phyloP scores from a whole-genome alignment of 2,329 filamentous ascomycete genomes.

The Pseudocercospora macadamiae region DNA sequence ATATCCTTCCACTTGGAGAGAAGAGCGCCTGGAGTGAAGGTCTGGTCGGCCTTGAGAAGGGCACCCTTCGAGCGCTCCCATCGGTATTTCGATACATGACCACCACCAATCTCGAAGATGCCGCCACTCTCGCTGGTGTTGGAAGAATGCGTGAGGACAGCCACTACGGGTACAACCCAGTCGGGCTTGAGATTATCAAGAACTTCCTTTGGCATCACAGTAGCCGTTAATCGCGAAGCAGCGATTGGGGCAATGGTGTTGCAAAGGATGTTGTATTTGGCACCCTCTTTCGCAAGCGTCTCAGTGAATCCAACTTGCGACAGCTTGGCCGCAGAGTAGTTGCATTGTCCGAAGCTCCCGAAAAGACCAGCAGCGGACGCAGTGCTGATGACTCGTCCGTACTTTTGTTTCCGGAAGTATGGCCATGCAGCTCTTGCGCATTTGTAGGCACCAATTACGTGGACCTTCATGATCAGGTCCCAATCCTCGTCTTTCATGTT shows the following conservation, averaged over 20 bases:
- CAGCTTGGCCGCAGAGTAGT: constrained; percentile 97
- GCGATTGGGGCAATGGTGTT: constrained; percentile 97
- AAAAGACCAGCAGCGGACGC: constrained; percentile 94
- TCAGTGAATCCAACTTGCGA: constrained; percentile 96
- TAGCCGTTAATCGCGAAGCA: constrained; percentile 92
- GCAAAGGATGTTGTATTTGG: constrained; percentile 95
- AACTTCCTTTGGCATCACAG: constrained; percentile 92
- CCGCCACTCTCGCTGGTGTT: constrained; percentile 81
- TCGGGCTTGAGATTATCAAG: constrained; percentile 84
- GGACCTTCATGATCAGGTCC: constrained; percentile 91
- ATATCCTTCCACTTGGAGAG: constrained; percentile 88
- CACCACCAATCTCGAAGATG: constrained; percentile 93
- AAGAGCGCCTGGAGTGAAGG: constrained; percentile 84
- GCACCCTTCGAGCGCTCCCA: constrained; percentile 94
- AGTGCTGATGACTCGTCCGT: constrained; percentile 93
- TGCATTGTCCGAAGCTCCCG: constrained; percentile 92
- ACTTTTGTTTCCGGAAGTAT: constrained; percentile 98
- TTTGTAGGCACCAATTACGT: constrained; percentile 94
- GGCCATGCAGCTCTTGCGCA: constrained; percentile 94
- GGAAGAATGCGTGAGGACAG: constrained; percentile 80
- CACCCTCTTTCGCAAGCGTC: constrained; percentile 94
- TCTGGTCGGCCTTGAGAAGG: constrained; percentile 84
- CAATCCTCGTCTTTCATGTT: constrained; percentile 98
- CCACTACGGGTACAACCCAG: constrained; percentile 93
- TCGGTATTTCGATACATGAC: constrained; percentile 87